These are phyloP conservation scores for Aspergillus sp. DNA, from an alignment of 2,329 filamentous ascomycete species.

Conservation along the genomic window DNA sequence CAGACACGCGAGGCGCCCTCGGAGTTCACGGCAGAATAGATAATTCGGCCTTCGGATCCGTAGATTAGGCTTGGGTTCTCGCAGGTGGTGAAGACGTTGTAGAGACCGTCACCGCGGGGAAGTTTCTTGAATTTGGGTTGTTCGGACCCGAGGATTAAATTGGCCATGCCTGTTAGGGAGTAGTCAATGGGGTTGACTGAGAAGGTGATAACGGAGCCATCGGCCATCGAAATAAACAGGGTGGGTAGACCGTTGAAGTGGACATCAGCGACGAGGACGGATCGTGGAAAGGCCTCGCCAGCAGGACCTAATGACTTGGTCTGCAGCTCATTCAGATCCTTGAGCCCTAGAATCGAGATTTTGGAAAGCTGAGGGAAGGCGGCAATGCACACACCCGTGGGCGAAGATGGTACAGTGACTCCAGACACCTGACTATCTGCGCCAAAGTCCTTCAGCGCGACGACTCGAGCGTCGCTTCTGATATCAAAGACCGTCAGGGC, in stretches of 20 bases:
- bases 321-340: constrained; percentile 57
- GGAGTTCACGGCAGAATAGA: constrained; percentile 89
- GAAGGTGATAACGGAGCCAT: constrained; percentile 83
- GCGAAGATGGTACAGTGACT: constrained; percentile 61
- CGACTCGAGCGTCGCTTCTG: constrained; percentile 48
- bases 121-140: constrained; percentile 74
- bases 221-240: constrained; percentile 81
- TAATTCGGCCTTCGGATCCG: constrained; percentile 72
- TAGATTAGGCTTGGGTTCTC: constrained; percentile 94
- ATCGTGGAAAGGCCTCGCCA: constrained; percentile 70
- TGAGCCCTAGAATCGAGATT: constrained; percentile 64
- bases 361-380: constrained; percentile 83
- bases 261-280: constrained; percentile 70
- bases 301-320: constrained; percentile 57
- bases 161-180: constrained; percentile 64
- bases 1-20: constrained; percentile 76
- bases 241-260: constrained; percentile 61
- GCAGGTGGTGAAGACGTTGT: constrained; percentile 83
- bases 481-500: constrained; percentile 62
- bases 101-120: constrained; percentile 57
- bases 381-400: constrained; percentile 62
- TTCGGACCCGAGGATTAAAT: constrained; percentile 74
- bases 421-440: constrained; percentile 74
- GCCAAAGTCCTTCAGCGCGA: constrained; percentile 53
- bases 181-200: constrained; percentile 56